Conservation (phyloP, 2,329 filamentous ascomycete species). For the Daldinia sp. region DNA sequence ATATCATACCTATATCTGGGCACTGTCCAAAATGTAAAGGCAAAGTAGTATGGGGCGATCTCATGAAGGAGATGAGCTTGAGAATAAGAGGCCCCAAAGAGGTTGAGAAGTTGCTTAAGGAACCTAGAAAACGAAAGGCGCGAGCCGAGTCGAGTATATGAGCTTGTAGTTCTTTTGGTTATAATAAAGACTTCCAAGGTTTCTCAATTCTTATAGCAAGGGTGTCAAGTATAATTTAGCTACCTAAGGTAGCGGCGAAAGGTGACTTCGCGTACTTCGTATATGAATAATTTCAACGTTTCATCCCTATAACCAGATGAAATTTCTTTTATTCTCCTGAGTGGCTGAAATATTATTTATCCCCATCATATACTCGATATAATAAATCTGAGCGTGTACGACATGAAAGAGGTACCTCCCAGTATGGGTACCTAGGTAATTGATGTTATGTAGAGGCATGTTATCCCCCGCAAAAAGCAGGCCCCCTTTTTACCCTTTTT, state of each 20-base stretch:
- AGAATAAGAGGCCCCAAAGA: conserved; percentile 78
- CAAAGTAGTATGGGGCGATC: conserved; percentile 75
- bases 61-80: conserved; percentile 86
- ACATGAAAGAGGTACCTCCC: conserved; percentile 17
- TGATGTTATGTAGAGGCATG: neutral
- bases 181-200: neutral
- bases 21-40: conserved; percentile 77
- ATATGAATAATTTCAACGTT: neutral
- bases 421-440: neutral
- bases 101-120: conserved; percentile 75
- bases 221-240: neutral
- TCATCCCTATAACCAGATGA: no score
- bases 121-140: conserved; percentile 53
- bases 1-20: conserved; percentile 75
- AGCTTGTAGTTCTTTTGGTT: neutral
- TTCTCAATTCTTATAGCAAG: conserved; percentile 20
- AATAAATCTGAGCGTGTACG: conserved; percentile 15
- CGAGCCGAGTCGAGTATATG: conserved; percentile 27
- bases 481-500: conserved; percentile 28
- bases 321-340: no score
- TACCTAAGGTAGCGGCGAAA: neutral
- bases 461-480: conserved; percentile 33
- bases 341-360: neutral
- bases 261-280: neutral
- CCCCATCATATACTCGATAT: neutral